Conservation (phyloP, 164 flowering plant genomes). For the Nymphaea thermarum region DNA sequence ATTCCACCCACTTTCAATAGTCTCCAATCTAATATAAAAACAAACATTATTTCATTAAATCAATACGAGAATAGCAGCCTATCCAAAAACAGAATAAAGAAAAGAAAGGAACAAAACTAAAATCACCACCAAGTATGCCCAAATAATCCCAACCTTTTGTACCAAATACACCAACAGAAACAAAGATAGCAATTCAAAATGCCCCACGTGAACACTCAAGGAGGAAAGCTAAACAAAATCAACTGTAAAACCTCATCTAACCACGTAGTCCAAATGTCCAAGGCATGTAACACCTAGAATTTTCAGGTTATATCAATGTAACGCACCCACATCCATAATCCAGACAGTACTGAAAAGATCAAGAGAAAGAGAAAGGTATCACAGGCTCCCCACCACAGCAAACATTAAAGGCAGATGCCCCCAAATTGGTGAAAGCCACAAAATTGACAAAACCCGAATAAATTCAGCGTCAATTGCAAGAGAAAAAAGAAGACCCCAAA, state of each 20-base stretch:
- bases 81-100: neutral
- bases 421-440: neutral
- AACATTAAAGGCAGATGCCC: neutral
- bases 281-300: neutral
- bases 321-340: neutral
- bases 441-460: neutral
- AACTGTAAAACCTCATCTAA: too few species aligned
- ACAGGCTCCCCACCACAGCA: neutral
- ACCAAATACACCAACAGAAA: neutral
- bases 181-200: neutral
- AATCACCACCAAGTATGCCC: neutral
- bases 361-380: neutral
- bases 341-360: neutral
- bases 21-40: neutral
- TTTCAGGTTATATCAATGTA: neutral
- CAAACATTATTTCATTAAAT: neutral
- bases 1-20: neutral
- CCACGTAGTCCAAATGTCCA: neutral
- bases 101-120: too few species aligned
- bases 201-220: neutral
- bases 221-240: too few species aligned
- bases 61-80: neutral
- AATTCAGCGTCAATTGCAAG: neutral
- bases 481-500: neutral
- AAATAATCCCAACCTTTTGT: neutral